phyloP scores from a whole-genome alignment of 2,329 filamentous ascomycete species.

The Neopestalotiopsis rosae region DNA sequence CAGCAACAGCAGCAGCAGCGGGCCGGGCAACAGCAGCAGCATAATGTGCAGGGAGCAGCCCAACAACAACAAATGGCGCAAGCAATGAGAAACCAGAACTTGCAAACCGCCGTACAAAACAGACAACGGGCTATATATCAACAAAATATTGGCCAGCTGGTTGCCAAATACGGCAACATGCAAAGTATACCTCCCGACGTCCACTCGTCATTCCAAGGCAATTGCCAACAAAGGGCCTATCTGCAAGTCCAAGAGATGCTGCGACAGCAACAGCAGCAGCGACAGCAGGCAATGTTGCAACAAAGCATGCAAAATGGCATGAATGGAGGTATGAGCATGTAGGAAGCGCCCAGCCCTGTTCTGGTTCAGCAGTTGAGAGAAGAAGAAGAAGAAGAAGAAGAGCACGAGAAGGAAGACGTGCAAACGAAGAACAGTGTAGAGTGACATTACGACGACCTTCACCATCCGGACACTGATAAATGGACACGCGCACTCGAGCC shows the following conservation, averaged over 20 bases:
- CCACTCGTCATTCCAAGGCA: conserved; percentile 49
- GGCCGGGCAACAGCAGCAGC: conserved; percentile 21
- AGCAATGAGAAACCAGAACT: conserved; percentile 7
- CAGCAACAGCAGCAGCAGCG: conserved; percentile 37
- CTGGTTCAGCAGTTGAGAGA: neutral
- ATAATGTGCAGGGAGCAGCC: neutral
- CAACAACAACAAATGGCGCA: conserved; percentile 22
- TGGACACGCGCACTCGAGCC: no score
- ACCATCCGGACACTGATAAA: no score
- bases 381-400: conserved; percentile 25
- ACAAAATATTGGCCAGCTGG: conserved; percentile 41
- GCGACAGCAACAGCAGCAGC: conserved; percentile 27
- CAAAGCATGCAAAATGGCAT: conserved; percentile 48
- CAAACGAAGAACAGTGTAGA: no score
- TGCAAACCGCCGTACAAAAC: conserved; percentile 38
- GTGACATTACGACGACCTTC: no score
- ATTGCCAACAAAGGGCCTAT: conserved; percentile 44
- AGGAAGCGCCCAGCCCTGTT: conserved; percentile 9
- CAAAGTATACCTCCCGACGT: conserved; percentile 53
- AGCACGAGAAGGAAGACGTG: neutral
- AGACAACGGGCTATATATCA: conserved; percentile 45
- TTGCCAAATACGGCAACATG: conserved; percentile 44
- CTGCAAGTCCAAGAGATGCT: conserved; percentile 24
- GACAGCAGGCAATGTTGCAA: conserved; percentile 40
- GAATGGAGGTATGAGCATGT: conserved; percentile 46